A percentile compares a stretch with the other conserved stretches of the same genome.
Conservation (phyloP, 129 eudicot genomes). For the Deinandra increscens region DNA sequence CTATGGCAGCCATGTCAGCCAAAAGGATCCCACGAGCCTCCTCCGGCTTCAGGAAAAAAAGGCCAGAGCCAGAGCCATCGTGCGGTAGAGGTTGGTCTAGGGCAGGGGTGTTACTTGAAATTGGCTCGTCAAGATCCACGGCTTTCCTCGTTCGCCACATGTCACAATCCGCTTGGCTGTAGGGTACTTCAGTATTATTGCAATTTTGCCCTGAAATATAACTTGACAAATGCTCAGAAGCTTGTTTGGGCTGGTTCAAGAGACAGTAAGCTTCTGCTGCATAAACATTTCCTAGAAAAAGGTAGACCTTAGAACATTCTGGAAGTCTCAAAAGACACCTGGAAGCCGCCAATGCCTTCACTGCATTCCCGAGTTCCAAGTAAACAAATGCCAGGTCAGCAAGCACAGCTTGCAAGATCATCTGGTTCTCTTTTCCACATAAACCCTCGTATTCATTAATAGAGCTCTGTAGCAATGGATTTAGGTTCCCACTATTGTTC, state of each 20-base stretch:
- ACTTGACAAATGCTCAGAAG: slow-evolving; percentile 64
- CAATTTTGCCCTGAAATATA: slow-evolving; percentile 49
- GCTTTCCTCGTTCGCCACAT: slow-evolving; percentile 49
- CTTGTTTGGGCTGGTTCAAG: slow-evolving; percentile 74
- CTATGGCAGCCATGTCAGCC: slow-evolving; percentile 65
- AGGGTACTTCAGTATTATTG: slow-evolving; percentile 52
- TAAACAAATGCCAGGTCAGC: slow-evolving; percentile 80
- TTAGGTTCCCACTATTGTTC: slow-evolving; percentile 37
- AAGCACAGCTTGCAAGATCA: slow-evolving; percentile 65
- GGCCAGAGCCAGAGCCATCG: slow-evolving; percentile 21
- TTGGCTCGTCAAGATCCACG: slow-evolving; percentile 56
- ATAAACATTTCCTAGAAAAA: slow-evolving; percentile 64
- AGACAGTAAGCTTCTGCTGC: slow-evolving; percentile 91
- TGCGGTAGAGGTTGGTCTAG: slow-evolving; percentile 37
- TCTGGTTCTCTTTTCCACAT: slow-evolving; percentile 56
- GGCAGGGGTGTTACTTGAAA: slow-evolving; percentile 25
- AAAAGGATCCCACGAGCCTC: slow-evolving; percentile 73
- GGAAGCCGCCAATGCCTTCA: slow-evolving; percentile 63
- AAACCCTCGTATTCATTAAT: slow-evolving; percentile 51
- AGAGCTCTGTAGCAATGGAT: slow-evolving; percentile 43
- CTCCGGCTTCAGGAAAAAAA: slow-evolving; percentile 52
- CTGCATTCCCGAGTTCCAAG: slow-evolving; percentile 68
- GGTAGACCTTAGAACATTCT: slow-evolving; percentile 57
- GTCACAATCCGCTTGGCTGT: slow-evolving; percentile 65
- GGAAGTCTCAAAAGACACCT: slow-evolving; percentile 64